Conservation (phyloP, 2,329 filamentous ascomycete genomes). For the Monosporascus sp. region DNA sequence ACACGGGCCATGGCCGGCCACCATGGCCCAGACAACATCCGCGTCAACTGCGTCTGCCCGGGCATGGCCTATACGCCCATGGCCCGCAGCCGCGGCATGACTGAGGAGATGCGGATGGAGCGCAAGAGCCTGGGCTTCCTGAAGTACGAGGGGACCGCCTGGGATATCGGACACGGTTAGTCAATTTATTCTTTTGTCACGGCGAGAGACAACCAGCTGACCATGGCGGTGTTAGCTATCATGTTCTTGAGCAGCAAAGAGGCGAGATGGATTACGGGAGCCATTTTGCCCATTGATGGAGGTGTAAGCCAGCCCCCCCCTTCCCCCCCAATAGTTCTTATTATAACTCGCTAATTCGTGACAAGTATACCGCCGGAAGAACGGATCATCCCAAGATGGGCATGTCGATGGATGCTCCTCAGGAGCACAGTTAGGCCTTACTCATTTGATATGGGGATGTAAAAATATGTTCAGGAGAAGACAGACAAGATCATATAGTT, state of each 20-base stretch:
- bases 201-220: not conserved
- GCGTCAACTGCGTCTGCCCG: conserved; percentile 16
- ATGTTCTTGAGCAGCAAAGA: conserved; percentile 23
- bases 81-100: conserved; percentile 20
- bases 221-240: conserved; percentile 11
- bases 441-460: too few species aligned
- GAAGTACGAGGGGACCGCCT: conserved; percentile 21
- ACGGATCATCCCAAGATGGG: too few species aligned
- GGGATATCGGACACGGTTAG: conserved; percentile 24
- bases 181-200: not conserved
- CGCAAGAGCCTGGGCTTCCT: conserved; percentile 21
- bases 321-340: too few species aligned
- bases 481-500: too few species aligned
- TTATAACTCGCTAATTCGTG: too few species aligned
- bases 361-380: too few species aligned
- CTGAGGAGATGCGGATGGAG: conserved; percentile 20
- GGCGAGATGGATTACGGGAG: conserved; percentile 22
- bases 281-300: conserved; percentile 23
- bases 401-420: too few species aligned
- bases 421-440: too few species aligned
- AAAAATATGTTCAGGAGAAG: too few species aligned
- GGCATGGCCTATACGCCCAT: conserved; percentile 26
- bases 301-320: conserved; percentile 12
- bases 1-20: conserved; percentile 12
- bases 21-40: conserved; percentile 13